phyloP scores from a whole-genome alignment of 2,329 filamentous ascomycete species.

The Fusarium mexicanum region DNA sequence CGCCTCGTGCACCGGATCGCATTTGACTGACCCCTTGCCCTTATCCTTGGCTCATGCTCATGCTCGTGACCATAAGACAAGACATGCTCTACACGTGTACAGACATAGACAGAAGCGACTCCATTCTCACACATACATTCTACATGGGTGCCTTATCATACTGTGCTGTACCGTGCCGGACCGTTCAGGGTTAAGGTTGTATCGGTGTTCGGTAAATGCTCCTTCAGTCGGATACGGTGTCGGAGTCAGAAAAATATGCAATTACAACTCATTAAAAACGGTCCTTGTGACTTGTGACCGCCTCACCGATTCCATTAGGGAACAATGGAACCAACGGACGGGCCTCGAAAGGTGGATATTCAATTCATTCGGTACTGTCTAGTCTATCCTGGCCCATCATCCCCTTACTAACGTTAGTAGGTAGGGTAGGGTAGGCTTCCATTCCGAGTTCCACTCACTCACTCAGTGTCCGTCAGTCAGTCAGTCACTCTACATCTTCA shows the following conservation, averaged over 20 bases:
- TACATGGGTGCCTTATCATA: constrained; percentile 21
- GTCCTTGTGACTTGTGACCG: constrained; percentile 24
- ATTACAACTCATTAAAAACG: constrained; percentile 29
- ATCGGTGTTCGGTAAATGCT: constrained; percentile 3
- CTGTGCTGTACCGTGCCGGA: background rate
- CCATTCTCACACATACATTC: constrained; percentile 8
- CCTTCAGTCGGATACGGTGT: background rate
- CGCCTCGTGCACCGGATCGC: background rate
- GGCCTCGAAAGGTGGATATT: constrained; percentile 19
- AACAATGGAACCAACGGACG: background rate
- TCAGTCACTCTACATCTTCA: constrained; percentile 31
- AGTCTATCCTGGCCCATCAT: constrained; percentile 5
- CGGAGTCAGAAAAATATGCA: constrained; percentile 14
- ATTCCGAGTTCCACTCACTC: constrained; percentile 34
- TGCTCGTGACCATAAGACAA: constrained; percentile 14
- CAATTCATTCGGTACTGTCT: constrained; percentile 5
- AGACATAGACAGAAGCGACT: background rate
- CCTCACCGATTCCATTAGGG: constrained; percentile 26
- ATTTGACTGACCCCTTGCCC: background rate
- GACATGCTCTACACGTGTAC: constrained; percentile 23
- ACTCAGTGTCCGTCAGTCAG: constrained; percentile 16
- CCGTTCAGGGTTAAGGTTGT: background rate
- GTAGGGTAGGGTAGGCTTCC: constrained; percentile 17
- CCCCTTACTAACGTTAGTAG: background rate
- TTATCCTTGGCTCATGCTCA: constrained; percentile 6